Conservation (phyloP, 129 eudicot species). For the Erigeron canadensis region DNA sequence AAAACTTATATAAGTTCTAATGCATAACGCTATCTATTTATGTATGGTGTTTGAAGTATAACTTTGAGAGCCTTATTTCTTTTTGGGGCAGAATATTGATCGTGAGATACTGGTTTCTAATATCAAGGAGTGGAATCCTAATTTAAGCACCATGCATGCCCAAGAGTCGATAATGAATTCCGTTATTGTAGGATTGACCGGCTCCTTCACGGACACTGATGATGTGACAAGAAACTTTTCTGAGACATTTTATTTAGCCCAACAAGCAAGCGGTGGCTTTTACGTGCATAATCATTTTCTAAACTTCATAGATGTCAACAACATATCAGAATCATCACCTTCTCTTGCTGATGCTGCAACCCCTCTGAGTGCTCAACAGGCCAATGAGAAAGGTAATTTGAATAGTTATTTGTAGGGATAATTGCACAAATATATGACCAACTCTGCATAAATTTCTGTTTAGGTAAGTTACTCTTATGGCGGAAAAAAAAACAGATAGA, state of each 20-base stretch:
- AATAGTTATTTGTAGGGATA: not conserved
- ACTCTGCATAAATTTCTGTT: not conserved
- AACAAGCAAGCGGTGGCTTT: conserved; percentile 42
- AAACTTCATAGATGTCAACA: conserved; percentile 20
- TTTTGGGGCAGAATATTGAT: conserved; percentile 38
- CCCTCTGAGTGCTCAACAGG: not conserved
- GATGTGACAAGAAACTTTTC: conserved; percentile 29
- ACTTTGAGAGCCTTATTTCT: not conserved
- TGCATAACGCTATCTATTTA: not conserved
- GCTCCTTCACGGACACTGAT: conserved; percentile 29
- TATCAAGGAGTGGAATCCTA: conserved; percentile 32
- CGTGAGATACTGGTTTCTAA: conserved; percentile 26
- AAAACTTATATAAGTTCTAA: not conserved
- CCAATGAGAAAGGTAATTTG: conserved; percentile 26
- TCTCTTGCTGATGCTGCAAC: conserved; percentile 10
- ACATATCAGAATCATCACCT: conserved; percentile 10
- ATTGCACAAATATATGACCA: not conserved
- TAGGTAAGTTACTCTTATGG: not conserved
- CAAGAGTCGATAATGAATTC: conserved; percentile 37
- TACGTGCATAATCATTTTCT: conserved; percentile 40
- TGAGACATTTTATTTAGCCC: conserved; percentile 40
- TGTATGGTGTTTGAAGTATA: not conserved
- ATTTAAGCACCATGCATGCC: conserved; percentile 32
- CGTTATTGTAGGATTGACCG: conserved; percentile 34
- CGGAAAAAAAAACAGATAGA: not conserved